Base-by-base conservation (phyloP, 1,284 basidiomycete genomes). In the Malassezia japonica region DNA sequence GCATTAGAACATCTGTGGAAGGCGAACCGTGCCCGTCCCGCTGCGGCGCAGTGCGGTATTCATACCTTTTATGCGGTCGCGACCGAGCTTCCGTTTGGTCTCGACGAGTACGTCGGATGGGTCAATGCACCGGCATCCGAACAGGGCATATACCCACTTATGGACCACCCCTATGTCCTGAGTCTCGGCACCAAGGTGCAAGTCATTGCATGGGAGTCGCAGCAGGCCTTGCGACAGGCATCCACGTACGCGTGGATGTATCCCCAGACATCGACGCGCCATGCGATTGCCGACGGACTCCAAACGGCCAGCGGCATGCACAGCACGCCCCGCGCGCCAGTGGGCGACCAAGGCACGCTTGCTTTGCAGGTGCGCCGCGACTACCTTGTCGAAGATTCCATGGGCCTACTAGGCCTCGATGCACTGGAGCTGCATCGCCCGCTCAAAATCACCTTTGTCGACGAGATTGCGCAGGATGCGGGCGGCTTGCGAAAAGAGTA, bases 401-500 rank as follows among this genome's bases (percentile, higher is more conserved):
- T 40, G 42, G 44, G 55, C 16, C 49, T 52, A 15, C 25, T 60
- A 6, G 13, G 43, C 50, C 7, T 50, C 12, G 13, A 47, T 23
- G 25, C n/a, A 12, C 9, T 18, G 3, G 34, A 20, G 9, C n/a
- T 38, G 1, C 49, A 53, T 29, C 41, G 42, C 2, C 56, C 61
- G 2, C n/a, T 65, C 35, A 45, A 57, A 4, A 55, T 65, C 8
- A 54, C 55, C 18, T 65, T 65, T 39, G 52, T 40, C 5, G 56
- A 50, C 18, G 64, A 65, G 31, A 50, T 50, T 1, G 64, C 64
- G 3, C 59, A 60, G 24, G 64, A 65, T 40, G 61, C 59, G 7
- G 64, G 64, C 5, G 64, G 64, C 15, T 55, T 62, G 21, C 50
- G 54, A 3, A 56, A 62, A 35, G 64, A 65, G 50, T 65, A 59